phyloP scores from a whole-genome alignment of 768 basidiomycete species.

The Pleurotus tuber-regium region DNA sequence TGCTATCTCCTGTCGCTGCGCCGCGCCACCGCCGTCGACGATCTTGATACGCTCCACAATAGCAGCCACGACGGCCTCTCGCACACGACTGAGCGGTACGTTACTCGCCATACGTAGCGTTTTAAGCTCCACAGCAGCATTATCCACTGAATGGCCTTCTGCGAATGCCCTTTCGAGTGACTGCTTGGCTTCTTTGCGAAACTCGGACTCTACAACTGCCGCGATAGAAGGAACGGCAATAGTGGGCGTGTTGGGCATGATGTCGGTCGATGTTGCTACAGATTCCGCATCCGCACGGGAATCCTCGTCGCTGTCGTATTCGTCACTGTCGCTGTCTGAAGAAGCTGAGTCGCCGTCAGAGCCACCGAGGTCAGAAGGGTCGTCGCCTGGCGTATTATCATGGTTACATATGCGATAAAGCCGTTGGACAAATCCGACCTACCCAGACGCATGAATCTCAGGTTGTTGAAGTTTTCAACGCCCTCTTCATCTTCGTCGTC shows the following conservation, averaged over 20 bases:
- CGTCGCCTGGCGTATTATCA: slow-evolving; percentile 46
- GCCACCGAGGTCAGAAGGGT: slow-evolving; percentile 56
- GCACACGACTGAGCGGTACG: slow-evolving; percentile 80
- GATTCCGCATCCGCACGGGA: slow-evolving; percentile 23
- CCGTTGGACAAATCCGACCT: slow-evolving; percentile 11
- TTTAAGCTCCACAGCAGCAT: slow-evolving; percentile 92
- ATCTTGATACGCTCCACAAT: slow-evolving; percentile 73
- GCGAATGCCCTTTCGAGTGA: slow-evolving; percentile 90
- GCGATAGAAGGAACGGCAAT: slow-evolving; percentile 34
- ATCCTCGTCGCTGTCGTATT: slow-evolving; percentile 37
- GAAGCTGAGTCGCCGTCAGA: slow-evolving; percentile 62
- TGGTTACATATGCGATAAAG: slow-evolving; percentile 6
- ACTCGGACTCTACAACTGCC: slow-evolving; percentile 61
- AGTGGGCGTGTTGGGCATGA: slow-evolving; percentile 38
- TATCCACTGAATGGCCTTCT: slow-evolving; percentile 89
- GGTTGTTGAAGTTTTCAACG: slow-evolving; percentile 60
- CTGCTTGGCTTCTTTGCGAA: slow-evolving; percentile 71
- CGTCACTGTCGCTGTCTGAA: slow-evolving; percentile 40
- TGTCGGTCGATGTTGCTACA: slow-evolving; percentile 43
- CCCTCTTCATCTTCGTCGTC: slow-evolving; percentile 60
- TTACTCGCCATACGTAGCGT: slow-evolving; percentile 97
- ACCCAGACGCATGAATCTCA: slow-evolving; percentile 78
- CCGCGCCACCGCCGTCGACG: slow-evolving; percentile 49
- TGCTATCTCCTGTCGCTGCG: slow-evolving; percentile 66
- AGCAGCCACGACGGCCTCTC: slow-evolving; percentile 85